These are phyloP conservation scores for Mimosa bimucronata DNA, from an alignment of 306 rosid species.

Conservation along the genomic window DNA sequence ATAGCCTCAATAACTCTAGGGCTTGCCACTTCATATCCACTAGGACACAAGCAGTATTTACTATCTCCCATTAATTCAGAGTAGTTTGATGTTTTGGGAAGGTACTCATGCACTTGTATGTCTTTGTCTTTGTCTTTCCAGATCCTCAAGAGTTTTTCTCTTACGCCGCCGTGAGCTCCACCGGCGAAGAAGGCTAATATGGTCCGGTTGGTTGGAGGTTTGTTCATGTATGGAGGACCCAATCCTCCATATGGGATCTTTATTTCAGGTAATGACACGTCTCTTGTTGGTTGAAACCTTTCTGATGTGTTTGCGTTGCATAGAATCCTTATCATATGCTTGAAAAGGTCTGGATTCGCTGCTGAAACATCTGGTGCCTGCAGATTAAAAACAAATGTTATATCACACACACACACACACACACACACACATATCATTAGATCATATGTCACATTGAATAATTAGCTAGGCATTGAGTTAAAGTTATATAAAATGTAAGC, in stretches of 20 bases:
- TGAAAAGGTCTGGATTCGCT: constrained; percentile 10
- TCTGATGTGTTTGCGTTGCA: constrained; percentile 44
- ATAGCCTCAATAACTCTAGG: constrained; percentile 56
- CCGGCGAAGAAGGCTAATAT: constrained; percentile 42
- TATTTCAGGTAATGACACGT: constrained; percentile 38
- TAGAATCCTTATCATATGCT: constrained; percentile 33
- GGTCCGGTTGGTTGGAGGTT: constrained; percentile 5
- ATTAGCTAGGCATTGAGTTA: no score
- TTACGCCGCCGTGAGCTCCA: constrained; percentile 19
- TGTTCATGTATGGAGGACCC: background rate
- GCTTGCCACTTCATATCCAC: constrained; percentile 62
- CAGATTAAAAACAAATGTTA: background rate
- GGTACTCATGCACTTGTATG: constrained; percentile 34
- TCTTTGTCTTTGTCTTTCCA: constrained; percentile 32
- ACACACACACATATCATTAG: no score
- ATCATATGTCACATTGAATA: no score
- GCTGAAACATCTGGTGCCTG: constrained; percentile 41
- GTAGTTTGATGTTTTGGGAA: constrained; percentile 20
- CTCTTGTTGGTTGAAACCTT: constrained; percentile 31
- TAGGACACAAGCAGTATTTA: constrained; percentile 58
- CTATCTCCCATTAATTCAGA: constrained; percentile 25
- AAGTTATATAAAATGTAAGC: no score
- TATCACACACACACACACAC: no score
- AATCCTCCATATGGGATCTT: background rate
- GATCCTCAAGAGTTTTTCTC: constrained; percentile 4